Evolutionary conservation across 2,329 filamentous ascomycete species (phyloP).

Genomic region (Colletotrichum lini): DNA sequence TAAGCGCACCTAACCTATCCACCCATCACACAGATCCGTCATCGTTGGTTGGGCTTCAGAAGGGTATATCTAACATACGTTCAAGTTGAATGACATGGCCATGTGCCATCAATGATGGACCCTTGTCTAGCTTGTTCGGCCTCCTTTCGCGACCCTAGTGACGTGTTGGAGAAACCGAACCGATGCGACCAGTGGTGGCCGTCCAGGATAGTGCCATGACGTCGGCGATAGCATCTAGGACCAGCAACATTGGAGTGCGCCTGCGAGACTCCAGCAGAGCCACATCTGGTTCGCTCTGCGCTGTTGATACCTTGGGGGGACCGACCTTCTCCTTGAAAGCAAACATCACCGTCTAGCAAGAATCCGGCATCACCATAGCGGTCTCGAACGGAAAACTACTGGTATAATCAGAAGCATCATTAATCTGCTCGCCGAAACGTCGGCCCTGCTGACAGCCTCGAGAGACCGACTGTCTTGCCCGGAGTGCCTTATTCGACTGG

Average conservation of each 20-base stretch:
- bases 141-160: background rate
- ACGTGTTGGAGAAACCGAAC: conserved; percentile 5
- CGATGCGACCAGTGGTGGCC: conserved; percentile 6
- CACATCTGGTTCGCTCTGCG: conserved; percentile 5
- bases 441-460: background rate
- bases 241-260: conserved; percentile 2
- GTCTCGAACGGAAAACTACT: background rate
- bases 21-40: conserved; percentile 8
- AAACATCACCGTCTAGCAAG: background rate
- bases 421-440: background rate
- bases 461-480: background rate
- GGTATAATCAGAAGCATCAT: background rate
- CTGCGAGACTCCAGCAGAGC: conserved; percentile 1
- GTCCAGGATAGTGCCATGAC: conserved; percentile 25
- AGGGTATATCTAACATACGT: background rate
- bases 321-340: conserved; percentile 13
- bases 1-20: conserved; percentile 13
- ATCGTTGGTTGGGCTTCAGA: conserved; percentile 12
- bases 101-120: background rate
- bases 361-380: background rate
- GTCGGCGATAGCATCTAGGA: conserved; percentile 4
- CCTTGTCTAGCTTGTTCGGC: conserved; percentile 1
- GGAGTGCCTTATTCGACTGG: conserved; percentile 16
- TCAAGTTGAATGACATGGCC: background rate
- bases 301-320: background rate